Percentiles rank a stretch among this genome's conserved stretches.
Evolutionary conservation across 2,329 filamentous ascomycete genomes (phyloP).

Genomic region (Ophiostoma sp.): DNA sequence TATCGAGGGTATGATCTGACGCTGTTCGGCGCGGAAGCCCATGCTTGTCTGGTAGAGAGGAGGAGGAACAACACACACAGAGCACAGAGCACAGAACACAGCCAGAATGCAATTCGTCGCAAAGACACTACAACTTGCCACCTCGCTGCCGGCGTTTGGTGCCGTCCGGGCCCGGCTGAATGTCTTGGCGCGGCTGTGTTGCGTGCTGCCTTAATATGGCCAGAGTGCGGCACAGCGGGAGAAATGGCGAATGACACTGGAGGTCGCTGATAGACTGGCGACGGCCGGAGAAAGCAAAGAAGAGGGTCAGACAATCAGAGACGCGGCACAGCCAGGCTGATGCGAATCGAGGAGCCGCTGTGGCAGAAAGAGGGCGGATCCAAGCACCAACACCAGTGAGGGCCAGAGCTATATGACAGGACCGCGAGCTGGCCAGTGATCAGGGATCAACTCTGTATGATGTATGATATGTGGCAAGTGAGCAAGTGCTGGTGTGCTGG

Average conservation of each 20-base stretch:
- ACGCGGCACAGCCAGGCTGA: conserved; percentile 2
- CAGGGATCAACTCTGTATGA: background rate
- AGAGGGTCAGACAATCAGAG: background rate
- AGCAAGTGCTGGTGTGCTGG: too few species aligned
- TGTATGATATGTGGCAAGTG: background rate
- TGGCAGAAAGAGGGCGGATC: background rate
- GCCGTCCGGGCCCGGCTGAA: background rate
- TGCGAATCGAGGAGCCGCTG: background rate
- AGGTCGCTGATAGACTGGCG: background rate
- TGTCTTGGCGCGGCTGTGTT: background rate
- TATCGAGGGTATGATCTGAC: background rate
- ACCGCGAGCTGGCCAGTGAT: background rate
- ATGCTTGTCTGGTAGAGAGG: background rate
- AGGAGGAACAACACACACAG: too few species aligned
- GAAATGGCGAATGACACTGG: background rate
- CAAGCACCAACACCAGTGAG: background rate
- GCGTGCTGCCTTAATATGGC: background rate
- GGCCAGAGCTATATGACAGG: background rate
- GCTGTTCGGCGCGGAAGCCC: background rate
- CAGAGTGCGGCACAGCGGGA: background rate
- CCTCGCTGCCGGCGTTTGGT: background rate
- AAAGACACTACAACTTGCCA: too few species aligned
- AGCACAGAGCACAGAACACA: background rate
- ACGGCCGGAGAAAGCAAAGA: background rate
- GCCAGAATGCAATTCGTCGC: background rate